Conservation (phyloP, 495 filamentous ascomycete species). For the Tuber calosporum region DNA sequence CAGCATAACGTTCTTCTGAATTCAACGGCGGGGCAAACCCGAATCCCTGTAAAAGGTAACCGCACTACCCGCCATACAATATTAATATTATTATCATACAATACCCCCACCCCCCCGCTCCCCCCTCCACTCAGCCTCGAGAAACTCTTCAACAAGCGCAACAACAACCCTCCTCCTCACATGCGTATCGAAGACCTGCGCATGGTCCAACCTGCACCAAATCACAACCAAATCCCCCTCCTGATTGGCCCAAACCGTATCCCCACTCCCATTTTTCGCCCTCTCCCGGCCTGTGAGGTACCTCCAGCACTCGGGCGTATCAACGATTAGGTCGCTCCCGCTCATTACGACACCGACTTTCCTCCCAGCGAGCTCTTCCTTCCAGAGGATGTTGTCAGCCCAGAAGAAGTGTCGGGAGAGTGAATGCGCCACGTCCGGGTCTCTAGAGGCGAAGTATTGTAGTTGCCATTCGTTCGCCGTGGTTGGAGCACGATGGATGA, state of each 20-base stretch:
- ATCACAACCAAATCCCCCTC: slow-evolving; percentile 43
- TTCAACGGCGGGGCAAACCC: background rate
- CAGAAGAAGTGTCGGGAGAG: slow-evolving; percentile 61
- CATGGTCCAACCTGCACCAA: slow-evolving; percentile 62
- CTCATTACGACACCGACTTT: slow-evolving; percentile 53
- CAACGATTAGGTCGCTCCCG: slow-evolving; percentile 58
- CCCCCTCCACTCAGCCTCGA: background rate
- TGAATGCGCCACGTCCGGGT: slow-evolving; percentile 55
- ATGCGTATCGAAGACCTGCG: slow-evolving; percentile 56
- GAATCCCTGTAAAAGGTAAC: background rate
- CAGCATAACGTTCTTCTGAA: background rate
- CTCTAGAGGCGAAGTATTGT: slow-evolving; percentile 60
- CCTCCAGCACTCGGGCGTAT: slow-evolving; percentile 52
- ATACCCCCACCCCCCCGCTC: background rate
- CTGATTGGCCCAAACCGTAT: slow-evolving; percentile 21
- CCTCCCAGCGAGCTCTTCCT: slow-evolving; percentile 50
- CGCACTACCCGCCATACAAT: background rate
- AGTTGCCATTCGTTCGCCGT: slow-evolving; percentile 58
- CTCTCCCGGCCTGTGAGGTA: slow-evolving; percentile 49
- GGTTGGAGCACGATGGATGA: slow-evolving; percentile 51
- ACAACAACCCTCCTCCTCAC: slow-evolving; percentile 45
- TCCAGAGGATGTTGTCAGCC: slow-evolving; percentile 61
- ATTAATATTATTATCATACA: background rate
- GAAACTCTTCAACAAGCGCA: slow-evolving; percentile 34
- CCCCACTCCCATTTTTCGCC: slow-evolving; percentile 24